These are phyloP conservation scores for Yarrowia sp. DNA, from an alignment of 805 yeast species.

Conservation along the genomic window DNA sequence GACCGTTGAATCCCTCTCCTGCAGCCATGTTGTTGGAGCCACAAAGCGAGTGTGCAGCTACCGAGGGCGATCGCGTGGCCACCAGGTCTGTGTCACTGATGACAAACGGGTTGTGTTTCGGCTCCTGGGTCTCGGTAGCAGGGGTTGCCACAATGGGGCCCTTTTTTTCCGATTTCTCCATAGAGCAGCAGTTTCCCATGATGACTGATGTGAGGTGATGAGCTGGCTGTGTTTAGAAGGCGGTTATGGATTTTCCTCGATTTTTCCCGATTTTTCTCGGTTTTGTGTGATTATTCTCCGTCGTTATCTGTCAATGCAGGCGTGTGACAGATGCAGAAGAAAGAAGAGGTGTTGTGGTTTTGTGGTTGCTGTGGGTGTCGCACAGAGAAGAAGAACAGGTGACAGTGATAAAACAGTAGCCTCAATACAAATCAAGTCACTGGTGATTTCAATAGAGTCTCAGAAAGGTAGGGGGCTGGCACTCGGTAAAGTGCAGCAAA, in stretches of 20 bases:
- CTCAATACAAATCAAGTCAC: background rate
- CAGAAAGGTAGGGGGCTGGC: constrained; percentile 3
- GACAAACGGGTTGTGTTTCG: constrained; percentile 29
- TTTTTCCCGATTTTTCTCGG: background rate
- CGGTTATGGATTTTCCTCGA: background rate
- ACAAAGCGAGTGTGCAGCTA: constrained; percentile 15
- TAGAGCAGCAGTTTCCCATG: constrained; percentile 37
- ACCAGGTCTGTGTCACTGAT: constrained; percentile 32
- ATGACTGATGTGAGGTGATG: background rate
- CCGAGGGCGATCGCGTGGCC: constrained; percentile 18
- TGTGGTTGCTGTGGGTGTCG: too few relatives aligned
- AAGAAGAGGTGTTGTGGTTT: background rate
- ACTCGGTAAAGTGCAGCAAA: constrained; percentile 12
- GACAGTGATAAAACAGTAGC: too few relatives aligned
- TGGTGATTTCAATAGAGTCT: background rate
- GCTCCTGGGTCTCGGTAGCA: background rate
- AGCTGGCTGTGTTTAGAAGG: background rate
- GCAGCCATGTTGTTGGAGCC: constrained; percentile 3
- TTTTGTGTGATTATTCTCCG: background rate
- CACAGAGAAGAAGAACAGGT: too few relatives aligned
- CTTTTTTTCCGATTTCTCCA: constrained; percentile 24
- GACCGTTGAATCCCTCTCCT: constrained; percentile 19
- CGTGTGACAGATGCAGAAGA: background rate
- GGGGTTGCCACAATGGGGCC: constrained; percentile 29
- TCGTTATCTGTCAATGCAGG: background rate